phyloP scores from a whole-genome alignment of 2,329 filamentous ascomycete genomes.

The Bipolaris sorokiniana region DNA sequence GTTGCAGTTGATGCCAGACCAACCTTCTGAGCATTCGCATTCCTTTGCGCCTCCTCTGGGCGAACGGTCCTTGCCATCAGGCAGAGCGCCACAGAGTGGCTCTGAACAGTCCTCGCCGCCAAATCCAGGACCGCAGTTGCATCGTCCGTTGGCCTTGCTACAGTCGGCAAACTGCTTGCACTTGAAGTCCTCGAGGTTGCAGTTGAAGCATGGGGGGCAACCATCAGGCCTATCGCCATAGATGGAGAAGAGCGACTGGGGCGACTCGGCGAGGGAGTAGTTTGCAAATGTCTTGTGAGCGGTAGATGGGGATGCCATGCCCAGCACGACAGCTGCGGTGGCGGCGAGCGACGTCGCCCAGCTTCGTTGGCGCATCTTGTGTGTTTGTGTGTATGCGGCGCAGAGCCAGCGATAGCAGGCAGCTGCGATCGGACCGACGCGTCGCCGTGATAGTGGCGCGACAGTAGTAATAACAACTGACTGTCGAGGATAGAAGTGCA shows the following conservation, averaged over 20 bases:
- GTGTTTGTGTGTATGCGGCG: conserved; percentile 32
- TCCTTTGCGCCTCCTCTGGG: conserved; percentile 69
- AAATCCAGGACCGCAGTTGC: conserved; percentile 88
- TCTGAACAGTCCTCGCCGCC: conserved; percentile 91
- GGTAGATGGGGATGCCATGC: conserved; percentile 27
- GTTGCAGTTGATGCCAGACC: conserved; percentile 96
- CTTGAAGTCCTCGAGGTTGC: conserved; percentile 87
- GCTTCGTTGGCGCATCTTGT: conserved; percentile 44
- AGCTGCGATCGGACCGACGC: conserved; percentile 1
- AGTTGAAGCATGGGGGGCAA: conserved; percentile 96
- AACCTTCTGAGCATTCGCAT: conserved; percentile 90
- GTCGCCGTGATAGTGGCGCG: neutral
- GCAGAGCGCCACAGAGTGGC: conserved; percentile 88
- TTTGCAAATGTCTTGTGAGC: conserved; percentile 45
- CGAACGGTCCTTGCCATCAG: conserved; percentile 76
- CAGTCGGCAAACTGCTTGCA: conserved; percentile 91
- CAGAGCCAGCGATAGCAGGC: conserved; percentile 25
- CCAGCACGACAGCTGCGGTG: conserved; percentile 35
- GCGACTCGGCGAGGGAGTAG: conserved; percentile 60
- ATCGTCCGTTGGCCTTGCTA: conserved; percentile 89
- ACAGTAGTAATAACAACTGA: neutral
- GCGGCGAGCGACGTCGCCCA: conserved; percentile 42
- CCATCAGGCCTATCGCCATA: conserved; percentile 75
- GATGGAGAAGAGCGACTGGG: conserved; percentile 65
- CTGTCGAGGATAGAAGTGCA: neutral